Evolutionary conservation across 2,329 filamentous ascomycete species (phyloP).

Genomic region (Teratosphaeria viscida): DNA sequence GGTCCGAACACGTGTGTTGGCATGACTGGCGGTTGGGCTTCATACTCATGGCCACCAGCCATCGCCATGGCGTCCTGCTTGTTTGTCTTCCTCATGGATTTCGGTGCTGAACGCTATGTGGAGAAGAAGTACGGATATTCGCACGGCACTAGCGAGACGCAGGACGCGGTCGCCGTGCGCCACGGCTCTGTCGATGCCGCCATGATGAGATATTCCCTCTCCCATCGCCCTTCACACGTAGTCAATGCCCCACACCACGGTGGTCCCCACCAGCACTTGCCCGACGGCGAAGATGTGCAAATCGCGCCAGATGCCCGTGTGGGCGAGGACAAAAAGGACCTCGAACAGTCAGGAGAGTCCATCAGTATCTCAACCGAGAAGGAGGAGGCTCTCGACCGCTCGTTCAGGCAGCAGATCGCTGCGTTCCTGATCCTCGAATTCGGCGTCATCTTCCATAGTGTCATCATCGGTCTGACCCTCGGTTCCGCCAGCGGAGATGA

Average conservation of each 20-base stretch:
- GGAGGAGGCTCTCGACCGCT: slow-evolving; percentile 10
- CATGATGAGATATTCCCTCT: slow-evolving; percentile 12
- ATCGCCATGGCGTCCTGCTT: slow-evolving; percentile 40
- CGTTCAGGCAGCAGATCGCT: slow-evolving; percentile 68
- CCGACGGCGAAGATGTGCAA: slow-evolving; percentile 27
- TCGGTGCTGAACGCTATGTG: slow-evolving; percentile 41
- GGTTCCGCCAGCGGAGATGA: slow-evolving; percentile 46
- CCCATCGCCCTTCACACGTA: slow-evolving; percentile 4
- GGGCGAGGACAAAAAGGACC: not conserved
- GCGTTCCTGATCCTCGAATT: slow-evolving; percentile 91
- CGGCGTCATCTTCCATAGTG: slow-evolving; percentile 56
- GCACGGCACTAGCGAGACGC: slow-evolving; percentile 17
- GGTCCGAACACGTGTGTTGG: slow-evolving; percentile 39
- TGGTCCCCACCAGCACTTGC: slow-evolving; percentile 30
- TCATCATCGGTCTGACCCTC: slow-evolving; percentile 82
- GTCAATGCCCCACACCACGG: not conserved
- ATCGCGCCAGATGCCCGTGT: not conserved
- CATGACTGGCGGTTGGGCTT: slow-evolving; percentile 42
- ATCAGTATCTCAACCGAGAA: slow-evolving; percentile 10
- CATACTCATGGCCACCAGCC: slow-evolving; percentile 44
- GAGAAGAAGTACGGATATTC: slow-evolving; percentile 36
- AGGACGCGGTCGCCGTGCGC: slow-evolving; percentile 2
- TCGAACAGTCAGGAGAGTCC: not conserved
- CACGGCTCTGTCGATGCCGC: slow-evolving; percentile 15
- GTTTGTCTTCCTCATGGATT: slow-evolving; percentile 43